Conservation (phyloP, 2,329 filamentous ascomycete genomes). For the Pseudonectria foliicola region DNA sequence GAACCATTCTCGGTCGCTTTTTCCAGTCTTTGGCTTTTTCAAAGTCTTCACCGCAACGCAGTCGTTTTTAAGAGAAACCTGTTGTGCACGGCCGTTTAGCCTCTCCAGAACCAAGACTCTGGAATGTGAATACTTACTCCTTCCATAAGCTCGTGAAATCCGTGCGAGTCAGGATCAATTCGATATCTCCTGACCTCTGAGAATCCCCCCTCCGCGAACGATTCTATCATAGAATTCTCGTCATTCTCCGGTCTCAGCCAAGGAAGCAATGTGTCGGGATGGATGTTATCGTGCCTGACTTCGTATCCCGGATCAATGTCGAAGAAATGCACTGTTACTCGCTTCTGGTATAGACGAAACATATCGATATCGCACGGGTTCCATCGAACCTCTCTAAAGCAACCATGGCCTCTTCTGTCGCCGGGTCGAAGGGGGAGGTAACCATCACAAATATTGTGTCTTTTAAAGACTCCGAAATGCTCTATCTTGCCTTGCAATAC, state of each 20-base stretch:
- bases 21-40: neutral
- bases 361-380: neutral
- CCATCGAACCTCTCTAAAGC: neutral
- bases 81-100: too few relatives aligned
- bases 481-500: too few relatives aligned
- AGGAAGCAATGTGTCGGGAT: neutral
- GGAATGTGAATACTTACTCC: neutral
- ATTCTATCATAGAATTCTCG: neutral
- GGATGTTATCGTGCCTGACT: neutral
- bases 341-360: neutral
- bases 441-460: too few relatives aligned
- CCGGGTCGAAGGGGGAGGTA: too few relatives aligned
- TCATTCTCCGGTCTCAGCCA: neutral
- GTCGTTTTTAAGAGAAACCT: conserved; percentile 1
- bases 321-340: conserved; percentile 1
- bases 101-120: neutral
- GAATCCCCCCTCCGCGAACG: neutral
- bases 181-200: neutral
- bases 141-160: neutral
- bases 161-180: conserved; percentile 2
- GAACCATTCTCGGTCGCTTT: neutral
- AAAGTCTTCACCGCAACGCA: conserved; percentile 6
- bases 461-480: too few relatives aligned
- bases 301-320: neutral
- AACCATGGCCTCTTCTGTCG: too few relatives aligned